phyloP scores from a whole-genome alignment of 495 filamentous ascomycete genomes.

The Daldinia childiae region DNA sequence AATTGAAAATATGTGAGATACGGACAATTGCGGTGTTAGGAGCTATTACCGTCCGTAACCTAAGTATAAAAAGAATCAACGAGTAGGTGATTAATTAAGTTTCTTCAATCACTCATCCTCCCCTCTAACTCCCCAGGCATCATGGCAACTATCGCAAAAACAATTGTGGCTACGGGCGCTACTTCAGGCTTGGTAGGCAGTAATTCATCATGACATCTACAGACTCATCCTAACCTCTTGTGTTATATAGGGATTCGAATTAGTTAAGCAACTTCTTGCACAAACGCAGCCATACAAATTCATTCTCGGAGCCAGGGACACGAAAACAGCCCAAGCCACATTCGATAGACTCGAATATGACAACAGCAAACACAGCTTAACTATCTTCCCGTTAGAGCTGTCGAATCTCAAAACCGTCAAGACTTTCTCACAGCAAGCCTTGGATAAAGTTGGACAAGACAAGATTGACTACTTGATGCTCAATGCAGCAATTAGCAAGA shows the following conservation, averaged over 20 bases:
- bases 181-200: conserved; percentile 55
- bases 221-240: conserved; percentile 7
- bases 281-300: conserved; percentile 54
- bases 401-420: conserved; percentile 48
- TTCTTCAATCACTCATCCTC: neutral
- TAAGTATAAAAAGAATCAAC: conserved; percentile 7
- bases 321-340: conserved; percentile 46
- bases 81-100: neutral
- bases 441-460: conserved; percentile 49
- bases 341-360: conserved; percentile 50
- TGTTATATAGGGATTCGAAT: conserved; percentile 53
- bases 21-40: conserved; percentile 23
- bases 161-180: conserved; percentile 56
- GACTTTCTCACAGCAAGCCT: conserved; percentile 49
- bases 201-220: neutral
- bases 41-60: conserved; percentile 17
- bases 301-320: conserved; percentile 56
- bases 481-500: conserved; percentile 49
- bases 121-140: neutral
- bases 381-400: conserved; percentile 55
- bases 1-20: neutral
- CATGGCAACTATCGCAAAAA: conserved; percentile 53
- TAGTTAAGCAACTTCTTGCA: conserved; percentile 52
- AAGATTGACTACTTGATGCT: conserved; percentile 55
- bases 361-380: conserved; percentile 48